phyloP scores from a whole-genome alignment of 2,329 filamentous ascomycete genomes.

The Colletotrichum trifolii region DNA sequence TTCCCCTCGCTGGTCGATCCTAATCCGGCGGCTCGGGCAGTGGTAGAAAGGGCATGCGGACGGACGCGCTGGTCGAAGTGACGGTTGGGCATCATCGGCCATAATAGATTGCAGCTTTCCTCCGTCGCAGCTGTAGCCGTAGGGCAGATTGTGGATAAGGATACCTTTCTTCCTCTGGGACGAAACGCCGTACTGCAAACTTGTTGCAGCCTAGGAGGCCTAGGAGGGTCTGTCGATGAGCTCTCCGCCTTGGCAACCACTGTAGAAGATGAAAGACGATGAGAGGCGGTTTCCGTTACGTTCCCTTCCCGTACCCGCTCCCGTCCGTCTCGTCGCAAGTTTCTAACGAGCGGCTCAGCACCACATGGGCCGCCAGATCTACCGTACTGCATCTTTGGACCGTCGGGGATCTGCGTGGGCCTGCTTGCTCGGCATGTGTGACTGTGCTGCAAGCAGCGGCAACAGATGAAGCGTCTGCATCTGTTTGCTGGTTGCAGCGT shows the following conservation, averaged over 20 bases:
- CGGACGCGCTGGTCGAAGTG: constrained; percentile 23
- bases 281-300: not conserved
- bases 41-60: constrained; percentile 21
- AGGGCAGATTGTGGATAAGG: constrained; percentile 1
- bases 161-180: constrained; percentile 1
- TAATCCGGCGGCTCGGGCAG: constrained; percentile 16
- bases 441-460: constrained; percentile 15
- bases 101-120: constrained; percentile 11
- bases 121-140: constrained; percentile 8
- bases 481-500: constrained; percentile 8
- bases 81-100: constrained; percentile 33
- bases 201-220: constrained; percentile 5
- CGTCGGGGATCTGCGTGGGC: not conserved
- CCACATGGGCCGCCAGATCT: constrained; percentile 15
- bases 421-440: not conserved
- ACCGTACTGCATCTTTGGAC: not conserved
- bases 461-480: not conserved
- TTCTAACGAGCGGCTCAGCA: constrained; percentile 14
- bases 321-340: constrained; percentile 23
- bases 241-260: constrained; percentile 1
- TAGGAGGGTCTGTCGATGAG: constrained; percentile 4
- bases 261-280: not conserved
- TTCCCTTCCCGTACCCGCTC: constrained; percentile 13
- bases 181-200: constrained; percentile 12
- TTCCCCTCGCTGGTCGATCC: not conserved